Conservation (phyloP, 2,329 filamentous ascomycete genomes). For the Nemania sp. region DNA sequence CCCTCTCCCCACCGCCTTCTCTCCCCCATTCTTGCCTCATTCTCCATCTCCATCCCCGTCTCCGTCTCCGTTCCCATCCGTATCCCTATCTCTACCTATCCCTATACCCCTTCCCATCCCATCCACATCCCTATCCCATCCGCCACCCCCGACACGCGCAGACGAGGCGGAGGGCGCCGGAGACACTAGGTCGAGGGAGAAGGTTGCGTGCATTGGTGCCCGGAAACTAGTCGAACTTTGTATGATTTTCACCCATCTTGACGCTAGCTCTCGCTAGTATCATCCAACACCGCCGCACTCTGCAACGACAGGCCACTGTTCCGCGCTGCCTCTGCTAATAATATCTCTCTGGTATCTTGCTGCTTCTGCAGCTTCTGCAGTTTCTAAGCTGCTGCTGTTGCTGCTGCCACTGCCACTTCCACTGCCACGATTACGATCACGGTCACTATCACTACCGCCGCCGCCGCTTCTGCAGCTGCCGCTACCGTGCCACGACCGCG, state of each 20-base stretch:
- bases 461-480: too few species aligned
- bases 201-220: conserved; percentile 1
- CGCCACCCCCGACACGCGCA: neutral
- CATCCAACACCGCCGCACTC: neutral
- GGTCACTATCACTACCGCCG: too few species aligned
- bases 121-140: neutral
- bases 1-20: neutral
- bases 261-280: neutral
- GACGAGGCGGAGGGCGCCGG: neutral
- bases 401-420: neutral
- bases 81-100: too few species aligned
- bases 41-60: neutral
- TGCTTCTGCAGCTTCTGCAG: neutral
- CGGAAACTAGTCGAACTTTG: neutral
- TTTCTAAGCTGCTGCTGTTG: neutral
- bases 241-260: neutral
- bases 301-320: neutral
- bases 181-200: neutral
- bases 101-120: neutral
- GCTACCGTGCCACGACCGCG: too few species aligned
- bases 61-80: too few species aligned
- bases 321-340: neutral
- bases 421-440: too few species aligned
- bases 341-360: neutral
- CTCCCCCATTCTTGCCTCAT: neutral